A percentile compares a stretch with the other conserved stretches of the same genome.
Evolutionary conservation across 169 alveolate genomes (phyloP).

Genomic region (Babesia bigemina): DNA sequence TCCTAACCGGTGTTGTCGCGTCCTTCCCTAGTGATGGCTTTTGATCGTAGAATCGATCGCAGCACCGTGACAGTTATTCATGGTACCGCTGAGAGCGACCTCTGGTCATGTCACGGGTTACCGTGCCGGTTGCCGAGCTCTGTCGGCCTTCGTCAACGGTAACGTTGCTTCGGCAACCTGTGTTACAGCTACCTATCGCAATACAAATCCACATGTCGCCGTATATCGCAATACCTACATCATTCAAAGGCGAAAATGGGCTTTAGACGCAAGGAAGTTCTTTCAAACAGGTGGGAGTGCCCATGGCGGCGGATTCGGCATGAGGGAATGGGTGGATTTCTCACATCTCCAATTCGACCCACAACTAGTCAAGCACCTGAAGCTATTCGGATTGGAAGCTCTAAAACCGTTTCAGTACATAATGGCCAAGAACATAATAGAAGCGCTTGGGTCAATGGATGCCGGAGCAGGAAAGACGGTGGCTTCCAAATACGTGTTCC

Average conservation of each 20-base stretch:
- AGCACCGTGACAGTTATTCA: not conserved
- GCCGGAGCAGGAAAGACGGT: not conserved
- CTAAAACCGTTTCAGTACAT: slow-evolving; percentile 58
- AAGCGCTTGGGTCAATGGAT: slow-evolving; percentile 24
- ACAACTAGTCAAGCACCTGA: slow-evolving; percentile 38
- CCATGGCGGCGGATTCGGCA: slow-evolving; percentile 1
- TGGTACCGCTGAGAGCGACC: not conserved
- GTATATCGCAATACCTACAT: no score
- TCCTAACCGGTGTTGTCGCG: no score
- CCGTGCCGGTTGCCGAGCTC: not conserved
- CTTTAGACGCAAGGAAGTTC: not conserved
- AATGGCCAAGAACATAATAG: slow-evolving; percentile 29
- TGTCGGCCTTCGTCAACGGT: not conserved
- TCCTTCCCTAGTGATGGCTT: no score
- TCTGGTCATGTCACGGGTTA: not conserved
- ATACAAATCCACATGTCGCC: not conserved
- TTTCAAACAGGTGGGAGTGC: not conserved
- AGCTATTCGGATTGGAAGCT: slow-evolving; percentile 23
- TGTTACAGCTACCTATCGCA: not conserved
- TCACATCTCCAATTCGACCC: slow-evolving; percentile 7
- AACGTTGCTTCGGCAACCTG: not conserved
- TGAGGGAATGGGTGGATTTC: slow-evolving; percentile 47
- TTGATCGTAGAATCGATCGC: no score
- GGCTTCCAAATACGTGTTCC: slow-evolving; percentile 28
- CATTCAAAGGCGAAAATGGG: not conserved